phyloP scores from a whole-genome alignment of 2,329 filamentous ascomycete genomes.

The Aureobasidium uvarum region DNA sequence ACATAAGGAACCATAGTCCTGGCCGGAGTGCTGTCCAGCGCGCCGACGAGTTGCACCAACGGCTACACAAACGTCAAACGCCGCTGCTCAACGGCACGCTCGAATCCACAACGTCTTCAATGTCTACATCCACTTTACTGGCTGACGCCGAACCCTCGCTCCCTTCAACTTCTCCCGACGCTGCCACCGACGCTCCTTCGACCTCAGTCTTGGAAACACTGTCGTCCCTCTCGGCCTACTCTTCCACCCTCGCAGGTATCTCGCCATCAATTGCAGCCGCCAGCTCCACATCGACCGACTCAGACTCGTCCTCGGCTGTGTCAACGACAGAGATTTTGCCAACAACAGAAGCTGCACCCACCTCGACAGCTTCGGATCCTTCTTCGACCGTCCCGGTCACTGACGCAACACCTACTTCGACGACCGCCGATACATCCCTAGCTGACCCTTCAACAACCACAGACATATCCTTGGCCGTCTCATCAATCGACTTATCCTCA shows the following conservation, averaged over 20 bases:
- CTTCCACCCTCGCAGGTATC: slow-evolving; percentile 15
- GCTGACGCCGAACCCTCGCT: slow-evolving; percentile 26
- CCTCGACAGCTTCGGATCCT: neutral
- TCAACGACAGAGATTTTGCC: neutral
- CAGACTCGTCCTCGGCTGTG: neutral
- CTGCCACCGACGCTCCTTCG: neutral
- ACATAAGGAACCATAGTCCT: slow-evolving; percentile 24
- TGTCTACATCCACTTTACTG: slow-evolving; percentile 25
- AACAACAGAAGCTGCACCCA: slow-evolving; percentile 7
- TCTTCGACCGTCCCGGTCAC: neutral
- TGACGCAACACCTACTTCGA: neutral
- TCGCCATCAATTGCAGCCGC: neutral
- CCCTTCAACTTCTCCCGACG: neutral
- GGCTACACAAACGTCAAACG: slow-evolving; percentile 25
- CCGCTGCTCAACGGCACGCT: slow-evolving; percentile 22
- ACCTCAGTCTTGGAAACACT: neutral
- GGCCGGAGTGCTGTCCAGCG: neutral
- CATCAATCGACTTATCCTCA: neutral
- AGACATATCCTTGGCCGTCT: neutral
- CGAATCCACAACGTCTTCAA: slow-evolving; percentile 23
- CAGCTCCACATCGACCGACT: neutral
- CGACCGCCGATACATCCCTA: neutral
- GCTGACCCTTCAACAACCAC: neutral
- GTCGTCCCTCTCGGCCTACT: neutral
- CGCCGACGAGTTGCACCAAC: slow-evolving; percentile 10